Evolutionary conservation across 1,139 yeast species (phyloP).

Genomic region (Nakaseomyces uthaithaninus): DNA sequence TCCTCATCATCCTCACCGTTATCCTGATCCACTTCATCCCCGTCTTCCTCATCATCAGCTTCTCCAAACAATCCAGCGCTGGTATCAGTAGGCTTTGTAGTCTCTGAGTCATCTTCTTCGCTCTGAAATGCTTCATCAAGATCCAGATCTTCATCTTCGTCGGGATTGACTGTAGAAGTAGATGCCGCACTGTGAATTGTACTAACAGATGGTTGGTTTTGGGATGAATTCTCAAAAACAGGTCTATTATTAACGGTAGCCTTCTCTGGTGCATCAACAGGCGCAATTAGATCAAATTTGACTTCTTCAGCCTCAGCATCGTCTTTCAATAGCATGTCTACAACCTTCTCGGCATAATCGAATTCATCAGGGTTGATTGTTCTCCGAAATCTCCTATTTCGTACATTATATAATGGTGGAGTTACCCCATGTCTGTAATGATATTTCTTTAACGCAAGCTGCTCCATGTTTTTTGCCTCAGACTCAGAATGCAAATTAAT

Average conservation of each 20-base stretch:
- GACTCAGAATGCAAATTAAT: constrained; percentile 32
- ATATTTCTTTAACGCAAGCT: constrained; percentile 40
- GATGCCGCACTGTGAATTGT: constrained; percentile 13
- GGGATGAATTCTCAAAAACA: constrained; percentile 8
- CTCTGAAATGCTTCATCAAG: constrained; percentile 35
- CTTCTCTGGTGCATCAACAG: constrained; percentile 22
- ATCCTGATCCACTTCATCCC: constrained; percentile 33
- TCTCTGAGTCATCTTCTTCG: constrained; percentile 32
- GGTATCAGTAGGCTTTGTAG: constrained; percentile 24
- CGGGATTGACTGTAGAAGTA: constrained; percentile 10
- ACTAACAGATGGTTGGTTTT: not conserved
- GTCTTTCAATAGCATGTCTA: constrained; percentile 62
- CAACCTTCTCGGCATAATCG: constrained; percentile 65
- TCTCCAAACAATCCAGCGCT: constrained; percentile 21
- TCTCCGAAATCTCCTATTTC: constrained; percentile 47
- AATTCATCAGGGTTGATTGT: constrained; percentile 45
- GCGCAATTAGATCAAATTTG: constrained; percentile 66
- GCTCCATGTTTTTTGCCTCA: constrained; percentile 38
- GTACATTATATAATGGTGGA: constrained; percentile 58
- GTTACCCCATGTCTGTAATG: constrained; percentile 74
- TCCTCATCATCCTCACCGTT: constrained; percentile 39
- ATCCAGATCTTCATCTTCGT: constrained; percentile 36
- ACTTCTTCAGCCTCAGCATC: constrained; percentile 84
- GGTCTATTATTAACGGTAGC: constrained; percentile 8
- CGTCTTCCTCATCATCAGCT: constrained; percentile 29